Conservation (phyloP, 1,139 yeast species). For the Kluyveromyces sp. region DNA sequence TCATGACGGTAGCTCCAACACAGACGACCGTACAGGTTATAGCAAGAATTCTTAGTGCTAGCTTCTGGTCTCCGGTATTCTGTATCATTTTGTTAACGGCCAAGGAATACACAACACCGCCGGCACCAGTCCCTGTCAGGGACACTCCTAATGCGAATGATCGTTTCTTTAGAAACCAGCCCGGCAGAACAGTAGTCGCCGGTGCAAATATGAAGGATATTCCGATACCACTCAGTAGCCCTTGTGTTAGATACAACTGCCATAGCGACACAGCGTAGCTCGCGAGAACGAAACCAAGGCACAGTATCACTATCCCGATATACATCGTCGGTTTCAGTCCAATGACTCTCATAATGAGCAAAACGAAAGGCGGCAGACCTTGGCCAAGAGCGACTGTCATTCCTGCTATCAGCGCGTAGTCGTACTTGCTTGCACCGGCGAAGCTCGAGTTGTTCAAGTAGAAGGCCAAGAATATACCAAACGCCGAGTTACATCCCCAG, state of each 20-base stretch:
- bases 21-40: slow-evolving; percentile 36
- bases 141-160: slow-evolving; percentile 52
- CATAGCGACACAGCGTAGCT: slow-evolving; percentile 54
- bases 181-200: slow-evolving; percentile 47
- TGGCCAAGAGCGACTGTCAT: slow-evolving; percentile 54
- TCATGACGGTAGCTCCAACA: slow-evolving; percentile 36
- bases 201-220: slow-evolving; percentile 58
- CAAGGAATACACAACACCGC: slow-evolving; percentile 42
- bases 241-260: slow-evolving; percentile 67
- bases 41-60: slow-evolving; percentile 63
- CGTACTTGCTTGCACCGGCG: slow-evolving; percentile 50
- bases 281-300: slow-evolving; percentile 55
- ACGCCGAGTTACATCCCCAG: slow-evolving; percentile 72
- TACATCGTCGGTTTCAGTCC: slow-evolving; percentile 38
- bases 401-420: slow-evolving; percentile 68
- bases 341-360: slow-evolving; percentile 33
- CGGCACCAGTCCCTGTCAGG: slow-evolving; percentile 54
- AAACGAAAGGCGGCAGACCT: slow-evolving; percentile 47
- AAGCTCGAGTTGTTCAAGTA: slow-evolving; percentile 45
- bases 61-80: slow-evolving; percentile 49
- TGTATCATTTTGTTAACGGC: slow-evolving; percentile 37
- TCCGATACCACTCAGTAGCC: slow-evolving; percentile 56
- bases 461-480: slow-evolving; percentile 59
- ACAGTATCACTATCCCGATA: slow-evolving; percentile 46
- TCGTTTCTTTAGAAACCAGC: slow-evolving; percentile 54